These are phyloP conservation scores for Bipolaris oryzae DNA, from an alignment of 2,329 filamentous ascomycete genomes.

Conservation along the genomic window DNA sequence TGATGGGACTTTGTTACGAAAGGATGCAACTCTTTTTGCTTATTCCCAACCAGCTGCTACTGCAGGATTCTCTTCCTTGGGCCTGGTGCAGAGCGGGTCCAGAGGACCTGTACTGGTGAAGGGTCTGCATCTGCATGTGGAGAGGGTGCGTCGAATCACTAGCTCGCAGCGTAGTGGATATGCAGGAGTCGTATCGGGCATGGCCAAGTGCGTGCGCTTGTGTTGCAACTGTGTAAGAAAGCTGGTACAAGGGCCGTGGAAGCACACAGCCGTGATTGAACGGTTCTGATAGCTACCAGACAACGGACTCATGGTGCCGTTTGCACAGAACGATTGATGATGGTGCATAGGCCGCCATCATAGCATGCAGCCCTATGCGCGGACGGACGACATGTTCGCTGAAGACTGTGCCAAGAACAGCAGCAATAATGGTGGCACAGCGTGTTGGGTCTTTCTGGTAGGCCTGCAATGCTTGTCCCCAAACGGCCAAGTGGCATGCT, in stretches of 20 bases:
- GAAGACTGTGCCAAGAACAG: conserved; percentile 4
- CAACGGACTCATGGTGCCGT: not conserved
- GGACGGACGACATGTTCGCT: not conserved
- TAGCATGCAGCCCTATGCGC: conserved; percentile 17
- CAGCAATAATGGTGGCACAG: conserved; percentile 7
- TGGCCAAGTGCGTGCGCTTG: conserved; percentile 4
- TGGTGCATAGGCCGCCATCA: not conserved
- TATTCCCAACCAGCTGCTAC: conserved; percentile 9
- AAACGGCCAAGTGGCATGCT: not conserved
- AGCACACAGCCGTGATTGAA: not conserved
- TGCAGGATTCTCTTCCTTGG: conserved; percentile 11
- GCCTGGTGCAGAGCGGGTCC: conserved; percentile 3
- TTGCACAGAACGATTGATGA: not conserved
- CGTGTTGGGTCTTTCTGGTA: conserved; percentile 3
- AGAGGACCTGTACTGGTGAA: not conserved
- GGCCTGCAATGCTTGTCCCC: not conserved
- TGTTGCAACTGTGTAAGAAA: conserved; percentile 4
- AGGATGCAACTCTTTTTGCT: conserved; percentile 5
- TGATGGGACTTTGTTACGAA: not conserved
- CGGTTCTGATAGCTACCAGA: not conserved
- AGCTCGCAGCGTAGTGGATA: conserved; percentile 16
- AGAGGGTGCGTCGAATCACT: conserved; percentile 16
- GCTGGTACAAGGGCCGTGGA: not conserved
- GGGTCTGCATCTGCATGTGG: conserved; percentile 8
- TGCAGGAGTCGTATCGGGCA: conserved; percentile 11